Conservation (phyloP, 1,284 basidiomycete genomes). For the Pseudozyma tsukubaensis region DNA sequence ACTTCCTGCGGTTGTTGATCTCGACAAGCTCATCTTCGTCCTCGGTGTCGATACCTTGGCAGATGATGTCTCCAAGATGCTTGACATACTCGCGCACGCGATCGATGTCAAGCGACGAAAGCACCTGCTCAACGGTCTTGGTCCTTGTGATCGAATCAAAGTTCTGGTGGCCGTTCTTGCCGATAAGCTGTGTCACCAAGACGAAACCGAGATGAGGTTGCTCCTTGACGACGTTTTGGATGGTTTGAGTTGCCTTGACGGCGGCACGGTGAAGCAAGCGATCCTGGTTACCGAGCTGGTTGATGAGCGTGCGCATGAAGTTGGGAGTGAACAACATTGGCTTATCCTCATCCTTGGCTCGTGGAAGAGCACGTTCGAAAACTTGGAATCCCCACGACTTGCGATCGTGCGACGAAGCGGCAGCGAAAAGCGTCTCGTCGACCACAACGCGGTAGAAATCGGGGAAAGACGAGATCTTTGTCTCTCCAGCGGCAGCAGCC, state of each 20-base stretch:
- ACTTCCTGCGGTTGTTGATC: constrained; percentile 70
- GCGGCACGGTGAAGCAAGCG: constrained; percentile 90
- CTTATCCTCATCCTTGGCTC: constrained; percentile 77
- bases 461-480: constrained; percentile 78
- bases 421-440: constrained; percentile 89
- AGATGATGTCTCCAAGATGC: constrained; percentile 72
- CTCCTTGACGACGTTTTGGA: constrained; percentile 80
- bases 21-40: constrained; percentile 44
- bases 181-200: constrained; percentile 86
- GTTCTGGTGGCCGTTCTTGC: constrained; percentile 84
- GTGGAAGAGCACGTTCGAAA: constrained; percentile 82
- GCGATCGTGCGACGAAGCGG: constrained; percentile 84
- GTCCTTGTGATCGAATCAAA: constrained; percentile 93
- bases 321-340: constrained; percentile 93
- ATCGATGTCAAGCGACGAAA: constrained; percentile 79
- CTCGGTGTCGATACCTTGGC: constrained; percentile 21
- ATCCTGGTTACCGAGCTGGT: constrained; percentile 88
- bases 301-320: constrained; percentile 96
- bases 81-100: constrained; percentile 84
- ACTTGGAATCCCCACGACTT: constrained; percentile 97
- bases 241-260: constrained; percentile 72
- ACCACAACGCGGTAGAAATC: constrained; percentile 91
- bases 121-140: constrained; percentile 88
- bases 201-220: constrained; percentile 86
- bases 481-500: constrained; percentile 27